phyloP scores from a whole-genome alignment of 108 stramenopile genomes.

The Nitzschia putrida region DNA sequence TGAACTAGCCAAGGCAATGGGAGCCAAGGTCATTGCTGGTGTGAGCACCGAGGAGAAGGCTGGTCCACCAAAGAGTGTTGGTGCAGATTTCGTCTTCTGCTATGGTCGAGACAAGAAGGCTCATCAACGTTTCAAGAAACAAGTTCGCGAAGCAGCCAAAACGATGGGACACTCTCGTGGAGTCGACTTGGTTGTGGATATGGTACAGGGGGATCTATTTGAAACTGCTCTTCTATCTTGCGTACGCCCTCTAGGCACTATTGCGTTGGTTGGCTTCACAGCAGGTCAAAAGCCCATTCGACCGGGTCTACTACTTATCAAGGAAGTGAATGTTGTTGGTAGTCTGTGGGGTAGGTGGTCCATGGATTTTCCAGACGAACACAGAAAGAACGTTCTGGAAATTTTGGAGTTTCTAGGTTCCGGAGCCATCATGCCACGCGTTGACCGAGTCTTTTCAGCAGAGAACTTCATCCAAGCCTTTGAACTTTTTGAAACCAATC shows the following conservation, averaged over 20 bases:
- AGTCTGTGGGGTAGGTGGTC: slow-evolving; percentile 72
- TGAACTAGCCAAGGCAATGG: slow-evolving; percentile 72
- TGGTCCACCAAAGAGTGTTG: slow-evolving; percentile 32
- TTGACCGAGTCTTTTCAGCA: slow-evolving; percentile 52
- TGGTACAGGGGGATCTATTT: slow-evolving; percentile 69
- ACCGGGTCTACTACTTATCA: slow-evolving; percentile 49
- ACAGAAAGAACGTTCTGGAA: slow-evolving; percentile 55
- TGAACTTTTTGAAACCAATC: slow-evolving; percentile 66
- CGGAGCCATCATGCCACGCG: slow-evolving; percentile 59
- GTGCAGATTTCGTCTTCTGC: slow-evolving; percentile 62
- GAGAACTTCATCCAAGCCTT: slow-evolving; percentile 57
- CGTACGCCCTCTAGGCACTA: slow-evolving; percentile 60
- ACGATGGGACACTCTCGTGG: slow-evolving; percentile 57
- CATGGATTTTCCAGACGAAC: slow-evolving; percentile 43
- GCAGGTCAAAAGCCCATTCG: slow-evolving; percentile 70
- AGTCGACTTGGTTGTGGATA: slow-evolving; percentile 66
- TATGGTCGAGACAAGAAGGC: slow-evolving; percentile 54
- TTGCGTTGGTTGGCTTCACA: slow-evolving; percentile 70
- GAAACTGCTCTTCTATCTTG: slow-evolving; percentile 56
- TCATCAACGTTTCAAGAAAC: slow-evolving; percentile 52
- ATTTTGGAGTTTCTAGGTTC: slow-evolving; percentile 52
- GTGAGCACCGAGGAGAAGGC: slow-evolving; percentile 52
- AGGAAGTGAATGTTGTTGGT: slow-evolving; percentile 53
- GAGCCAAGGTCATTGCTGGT: slow-evolving; percentile 70
- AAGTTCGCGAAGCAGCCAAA: slow-evolving; percentile 32